A percentile compares a stretch with the other conserved stretches of the same genome.
Evolutionary conservation across 306 rosid genomes (phyloP).

Genomic region (Clitoria ternatea): DNA sequence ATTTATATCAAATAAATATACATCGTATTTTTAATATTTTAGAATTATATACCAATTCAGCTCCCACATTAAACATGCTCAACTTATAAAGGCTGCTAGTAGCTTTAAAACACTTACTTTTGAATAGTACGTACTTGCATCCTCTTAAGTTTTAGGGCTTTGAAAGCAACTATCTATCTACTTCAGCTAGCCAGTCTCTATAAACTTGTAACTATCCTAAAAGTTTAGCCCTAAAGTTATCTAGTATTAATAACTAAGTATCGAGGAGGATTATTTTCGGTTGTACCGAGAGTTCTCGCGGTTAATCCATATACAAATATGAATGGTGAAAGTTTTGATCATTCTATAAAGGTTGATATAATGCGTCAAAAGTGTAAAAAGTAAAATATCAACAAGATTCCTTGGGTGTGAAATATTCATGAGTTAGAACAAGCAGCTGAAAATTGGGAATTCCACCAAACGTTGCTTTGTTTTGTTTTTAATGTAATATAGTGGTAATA

Average conservation of each 20-base stretch:
- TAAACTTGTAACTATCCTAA: too few relatives aligned
- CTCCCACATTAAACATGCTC: background rate
- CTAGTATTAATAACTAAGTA: too few relatives aligned
- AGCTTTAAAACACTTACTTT: conserved; percentile 11
- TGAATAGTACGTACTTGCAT: background rate
- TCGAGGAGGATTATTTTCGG: too few relatives aligned
- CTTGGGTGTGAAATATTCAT: background rate
- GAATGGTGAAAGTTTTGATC: too few relatives aligned
- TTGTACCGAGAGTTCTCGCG: too few relatives aligned
- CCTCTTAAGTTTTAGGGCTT: conserved; percentile 22
- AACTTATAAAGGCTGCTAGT: conserved; percentile 16
- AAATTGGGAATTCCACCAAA: background rate
- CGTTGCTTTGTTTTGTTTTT: background rate
- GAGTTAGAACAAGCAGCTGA: background rate
- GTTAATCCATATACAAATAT: too few relatives aligned
- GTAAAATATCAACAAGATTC: background rate
- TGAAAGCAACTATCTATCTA: conserved; percentile 10
- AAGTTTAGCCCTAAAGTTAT: background rate
- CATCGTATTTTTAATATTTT: too few relatives aligned
- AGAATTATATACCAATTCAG: background rate
- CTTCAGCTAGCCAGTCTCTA: background rate
- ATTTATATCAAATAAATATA: background rate
- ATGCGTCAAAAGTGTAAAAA: background rate
- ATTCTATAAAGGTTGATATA: background rate
- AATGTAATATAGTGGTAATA: background rate